Percentiles rank a stretch among this genome's conserved stretches.
Conservation (phyloP, 805 yeast genomes). For the Ogataea angusta region DNA sequence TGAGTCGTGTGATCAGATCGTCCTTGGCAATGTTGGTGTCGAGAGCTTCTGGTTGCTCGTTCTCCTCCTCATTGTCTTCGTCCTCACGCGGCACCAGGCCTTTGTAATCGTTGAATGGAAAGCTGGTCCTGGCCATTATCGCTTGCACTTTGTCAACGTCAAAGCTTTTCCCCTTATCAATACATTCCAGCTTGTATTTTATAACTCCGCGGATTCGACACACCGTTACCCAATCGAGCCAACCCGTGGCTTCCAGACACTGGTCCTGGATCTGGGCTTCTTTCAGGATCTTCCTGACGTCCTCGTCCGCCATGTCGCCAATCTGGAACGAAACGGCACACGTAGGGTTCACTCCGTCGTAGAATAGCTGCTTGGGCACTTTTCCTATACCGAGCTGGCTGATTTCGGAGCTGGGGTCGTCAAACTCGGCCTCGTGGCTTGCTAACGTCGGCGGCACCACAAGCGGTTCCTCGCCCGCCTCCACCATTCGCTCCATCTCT, state of each 20-base stretch:
- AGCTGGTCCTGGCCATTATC: conserved; percentile 38
- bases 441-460: conserved; percentile 28
- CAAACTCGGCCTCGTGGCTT: conserved; percentile 17
- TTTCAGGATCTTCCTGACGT: conserved; percentile 45
- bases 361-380: conserved; percentile 50
- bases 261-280: conserved; percentile 36
- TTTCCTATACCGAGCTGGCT: conserved; percentile 22
- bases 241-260: conserved; percentile 69
- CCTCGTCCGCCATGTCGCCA: conserved; percentile 71
- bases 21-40: conserved; percentile 19
- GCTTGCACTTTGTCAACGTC: conserved; percentile 41
- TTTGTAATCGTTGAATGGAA: conserved; percentile 28
- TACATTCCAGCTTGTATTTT: conserved; percentile 64
- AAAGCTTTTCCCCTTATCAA: conserved; percentile 50
- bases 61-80: conserved; percentile 37
- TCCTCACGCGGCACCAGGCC: conserved; percentile 22
- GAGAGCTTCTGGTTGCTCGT: not conserved
- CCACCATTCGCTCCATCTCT: conserved; percentile 23
- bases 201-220: conserved; percentile 65
- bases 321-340: conserved; percentile 70
- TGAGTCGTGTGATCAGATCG: conserved; percentile 37
- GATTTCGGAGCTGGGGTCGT: conserved; percentile 23
- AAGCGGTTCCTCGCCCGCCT: conserved; percentile 22
- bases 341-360: conserved; percentile 72
- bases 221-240: conserved; percentile 66